Conservation (phyloP, 768 basidiomycete genomes). For the Tricholoma terreum region DNA sequence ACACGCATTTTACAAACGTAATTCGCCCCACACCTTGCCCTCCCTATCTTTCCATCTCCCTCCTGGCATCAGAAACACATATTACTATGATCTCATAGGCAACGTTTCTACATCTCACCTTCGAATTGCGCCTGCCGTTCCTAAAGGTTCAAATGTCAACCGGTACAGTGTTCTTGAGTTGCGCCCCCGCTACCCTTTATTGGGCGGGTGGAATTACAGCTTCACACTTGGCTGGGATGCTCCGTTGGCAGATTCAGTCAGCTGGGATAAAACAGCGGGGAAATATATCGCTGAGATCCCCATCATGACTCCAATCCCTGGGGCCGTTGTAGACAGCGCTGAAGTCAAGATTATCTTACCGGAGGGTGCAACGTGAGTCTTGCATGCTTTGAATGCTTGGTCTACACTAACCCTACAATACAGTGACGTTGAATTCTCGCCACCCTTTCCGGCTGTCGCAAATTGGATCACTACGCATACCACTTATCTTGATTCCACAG, state of each 20-base stretch:
- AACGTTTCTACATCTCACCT: slow-evolving; percentile 95
- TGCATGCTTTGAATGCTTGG: neutral
- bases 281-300: slow-evolving; percentile 79
- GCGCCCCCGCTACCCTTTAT: slow-evolving; percentile 83
- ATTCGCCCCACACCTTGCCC: slow-evolving; percentile 68
- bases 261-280: slow-evolving; percentile 58
- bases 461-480: slow-evolving; percentile 64
- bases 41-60: slow-evolving; percentile 80
- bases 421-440: slow-evolving; percentile 73
- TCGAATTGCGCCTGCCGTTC: slow-evolving; percentile 61
- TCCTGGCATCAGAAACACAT: slow-evolving; percentile 73
- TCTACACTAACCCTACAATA: slow-evolving; percentile 4
- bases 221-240: slow-evolving; percentile 95
- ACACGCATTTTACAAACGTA: slow-evolving; percentile 64
- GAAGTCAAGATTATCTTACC: slow-evolving; percentile 81
- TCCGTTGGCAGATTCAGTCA: slow-evolving; percentile 70
- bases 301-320: slow-evolving; percentile 78
- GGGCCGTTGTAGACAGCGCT: slow-evolving; percentile 77
- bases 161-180: slow-evolving; percentile 75
- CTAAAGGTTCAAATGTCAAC: slow-evolving; percentile 50
- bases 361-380: slow-evolving; percentile 89
- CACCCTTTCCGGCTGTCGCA: slow-evolving; percentile 75
- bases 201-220: slow-evolving; percentile 97
- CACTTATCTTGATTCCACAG: slow-evolving; percentile 90
- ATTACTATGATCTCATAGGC: slow-evolving; percentile 90